phyloP scores from a whole-genome alignment of 345 rosid species.

The Gossypium turneri region DNA sequence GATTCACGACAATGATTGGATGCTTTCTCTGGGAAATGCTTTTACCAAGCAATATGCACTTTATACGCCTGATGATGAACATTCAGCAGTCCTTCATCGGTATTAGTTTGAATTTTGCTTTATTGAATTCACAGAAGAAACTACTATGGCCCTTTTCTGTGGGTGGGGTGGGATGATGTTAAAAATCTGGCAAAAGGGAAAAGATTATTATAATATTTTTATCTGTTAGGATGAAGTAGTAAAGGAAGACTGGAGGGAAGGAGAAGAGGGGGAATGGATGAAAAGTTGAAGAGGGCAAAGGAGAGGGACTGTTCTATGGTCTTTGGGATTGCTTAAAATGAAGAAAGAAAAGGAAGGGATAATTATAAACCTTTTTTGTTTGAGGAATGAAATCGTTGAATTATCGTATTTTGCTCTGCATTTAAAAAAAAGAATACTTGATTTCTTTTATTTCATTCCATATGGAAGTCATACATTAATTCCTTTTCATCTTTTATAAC shows the following conservation, averaged over 20 bases:
- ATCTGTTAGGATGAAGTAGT: neutral
- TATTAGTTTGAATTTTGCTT: slow-evolving; percentile 23
- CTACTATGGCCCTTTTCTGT: neutral
- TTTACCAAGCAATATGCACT: slow-evolving; percentile 75
- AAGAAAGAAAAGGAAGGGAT: slow-evolving; percentile 1
- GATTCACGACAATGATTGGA: slow-evolving; percentile 79
- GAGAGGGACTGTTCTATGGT: neutral
- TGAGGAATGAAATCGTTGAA: neutral
- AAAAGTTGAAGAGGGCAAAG: neutral
- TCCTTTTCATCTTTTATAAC: slow-evolving; percentile 1
- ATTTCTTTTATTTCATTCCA: too few species aligned
- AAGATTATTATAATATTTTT: neutral
- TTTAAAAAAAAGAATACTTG: too few species aligned
- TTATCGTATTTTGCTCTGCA: neutral
- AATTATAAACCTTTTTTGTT: neutral
- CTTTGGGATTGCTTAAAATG: neutral
- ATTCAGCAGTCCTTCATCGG: slow-evolving; percentile 90
- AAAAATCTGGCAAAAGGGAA: neutral
- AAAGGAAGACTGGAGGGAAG: neutral
- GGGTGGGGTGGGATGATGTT: neutral
- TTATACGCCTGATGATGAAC: slow-evolving; percentile 76
- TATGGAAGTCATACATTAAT: neutral
- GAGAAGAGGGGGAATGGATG: neutral
- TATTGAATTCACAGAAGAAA: slow-evolving; percentile 14
- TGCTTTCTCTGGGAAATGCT: slow-evolving; percentile 82